A percentile compares a stretch with the other conserved stretches of the same genome.
phyloP scores from a whole-genome alignment of 805 yeast species.

The Blastobotrys peoriensis region DNA sequence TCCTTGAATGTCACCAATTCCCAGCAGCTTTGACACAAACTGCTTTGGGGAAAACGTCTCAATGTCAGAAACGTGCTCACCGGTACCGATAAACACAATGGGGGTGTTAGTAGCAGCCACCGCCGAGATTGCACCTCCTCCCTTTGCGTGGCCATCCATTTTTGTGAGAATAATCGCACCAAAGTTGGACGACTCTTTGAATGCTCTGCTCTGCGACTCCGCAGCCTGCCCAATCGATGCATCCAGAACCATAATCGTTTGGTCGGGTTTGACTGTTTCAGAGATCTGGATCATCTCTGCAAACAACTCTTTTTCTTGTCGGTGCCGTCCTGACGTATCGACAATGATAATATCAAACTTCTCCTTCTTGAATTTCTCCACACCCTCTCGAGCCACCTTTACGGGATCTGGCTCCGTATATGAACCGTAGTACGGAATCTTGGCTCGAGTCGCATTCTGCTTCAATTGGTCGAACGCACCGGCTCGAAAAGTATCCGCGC shows the following conservation, averaged over 20 bases:
- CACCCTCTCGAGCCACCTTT: constrained; percentile 86
- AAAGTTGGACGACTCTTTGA: constrained; percentile 86
- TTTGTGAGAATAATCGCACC: constrained; percentile 94
- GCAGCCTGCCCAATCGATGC: constrained; percentile 99
- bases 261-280: constrained; percentile 83
- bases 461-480: constrained; percentile 99
- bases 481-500: constrained; percentile 99
- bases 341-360: constrained; percentile 90
- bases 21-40: constrained; percentile 84
- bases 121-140: constrained; percentile 99
- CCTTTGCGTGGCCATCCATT: constrained; percentile 98
- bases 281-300: constrained; percentile 93
- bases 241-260: constrained; percentile 95
- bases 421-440: constrained; percentile 90
- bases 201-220: constrained; percentile 88
- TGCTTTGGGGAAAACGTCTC: constrained; percentile 87
- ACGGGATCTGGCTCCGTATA: constrained; percentile 96
- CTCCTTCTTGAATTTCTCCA: constrained; percentile 81
- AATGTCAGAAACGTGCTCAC: constrained; percentile 91
- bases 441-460: constrained; percentile 93
- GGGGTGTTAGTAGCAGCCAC: constrained; percentile 97
- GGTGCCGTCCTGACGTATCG: constrained; percentile 97
- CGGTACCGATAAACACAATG: constrained; percentile 93
- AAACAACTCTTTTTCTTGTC: constrained; percentile 86
- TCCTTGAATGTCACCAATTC: constrained; percentile 93